Evolutionary conservation across 768 basidiomycete genomes (phyloP).

Genomic region (Amanita fuliginea): DNA sequence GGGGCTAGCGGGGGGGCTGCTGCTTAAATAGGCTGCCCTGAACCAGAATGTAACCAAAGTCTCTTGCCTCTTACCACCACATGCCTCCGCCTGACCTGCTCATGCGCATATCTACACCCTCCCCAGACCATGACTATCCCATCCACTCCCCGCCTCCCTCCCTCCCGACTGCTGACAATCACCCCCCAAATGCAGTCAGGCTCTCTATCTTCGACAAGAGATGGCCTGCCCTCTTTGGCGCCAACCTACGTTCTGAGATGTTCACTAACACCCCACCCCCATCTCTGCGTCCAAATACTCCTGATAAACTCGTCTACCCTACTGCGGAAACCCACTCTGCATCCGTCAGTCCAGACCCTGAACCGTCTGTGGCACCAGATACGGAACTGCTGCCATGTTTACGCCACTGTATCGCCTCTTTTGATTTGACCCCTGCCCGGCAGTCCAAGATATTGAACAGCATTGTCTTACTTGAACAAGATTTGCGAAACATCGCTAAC

Average conservation of each 20-base stretch:
- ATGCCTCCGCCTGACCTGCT: conserved; percentile 31
- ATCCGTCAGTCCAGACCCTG: background rate
- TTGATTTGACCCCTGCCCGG: background rate
- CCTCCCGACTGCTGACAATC: background rate
- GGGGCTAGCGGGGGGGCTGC: background rate
- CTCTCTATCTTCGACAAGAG: too few species aligned
- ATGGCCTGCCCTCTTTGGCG: too few species aligned
- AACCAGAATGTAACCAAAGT: too few species aligned
- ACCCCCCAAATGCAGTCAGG: too few species aligned
- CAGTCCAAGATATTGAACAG: background rate
- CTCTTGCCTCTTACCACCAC: too few species aligned
- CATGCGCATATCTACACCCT: conserved; percentile 32
- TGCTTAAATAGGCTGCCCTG: too few species aligned
- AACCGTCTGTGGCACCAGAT: too few species aligned
- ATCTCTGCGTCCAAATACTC: too few species aligned
- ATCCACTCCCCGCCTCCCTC: background rate
- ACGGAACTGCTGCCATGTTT: background rate
- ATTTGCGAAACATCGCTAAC: conserved; percentile 15
- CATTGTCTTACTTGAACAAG: conserved; percentile 1
- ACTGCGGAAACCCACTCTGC: background rate
- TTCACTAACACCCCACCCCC: too few species aligned
- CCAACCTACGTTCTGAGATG: too few species aligned
- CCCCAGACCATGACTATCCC: conserved; percentile 15
- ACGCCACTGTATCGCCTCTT: background rate
- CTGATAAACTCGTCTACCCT: conserved; percentile 3